A percentile compares a stretch with the other conserved stretches of the same genome.
Evolutionary conservation across 2,329 filamentous ascomycete species (phyloP).

Genomic region (Ophiostoma tasmaniense): DNA sequence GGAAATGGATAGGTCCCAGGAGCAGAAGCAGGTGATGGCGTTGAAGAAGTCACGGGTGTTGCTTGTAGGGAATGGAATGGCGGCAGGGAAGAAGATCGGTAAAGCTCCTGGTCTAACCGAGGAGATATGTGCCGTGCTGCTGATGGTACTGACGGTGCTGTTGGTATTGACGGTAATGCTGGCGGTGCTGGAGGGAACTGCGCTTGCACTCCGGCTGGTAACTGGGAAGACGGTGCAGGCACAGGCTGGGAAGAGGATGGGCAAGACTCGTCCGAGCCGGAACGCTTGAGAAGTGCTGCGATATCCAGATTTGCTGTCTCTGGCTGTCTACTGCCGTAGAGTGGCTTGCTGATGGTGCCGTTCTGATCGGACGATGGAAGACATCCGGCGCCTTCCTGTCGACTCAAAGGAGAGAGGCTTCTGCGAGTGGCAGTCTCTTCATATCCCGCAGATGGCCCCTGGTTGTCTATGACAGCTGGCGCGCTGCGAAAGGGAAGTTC

Average conservation of each 20-base stretch:
- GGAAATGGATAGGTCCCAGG: slow-evolving; percentile 21
- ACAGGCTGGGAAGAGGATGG: slow-evolving; percentile 30
- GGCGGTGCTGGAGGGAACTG: background rate
- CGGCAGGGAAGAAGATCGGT: slow-evolving; percentile 31
- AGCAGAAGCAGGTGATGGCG: slow-evolving; percentile 31
- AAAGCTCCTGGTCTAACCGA: slow-evolving; percentile 24
- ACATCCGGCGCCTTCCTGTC: slow-evolving; percentile 11
- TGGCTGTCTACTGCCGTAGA: slow-evolving; percentile 29
- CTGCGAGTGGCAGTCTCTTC: background rate
- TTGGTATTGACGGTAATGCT: background rate
- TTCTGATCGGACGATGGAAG: background rate
- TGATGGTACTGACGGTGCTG: background rate
- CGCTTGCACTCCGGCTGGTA: background rate
- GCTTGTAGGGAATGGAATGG: slow-evolving; percentile 16
- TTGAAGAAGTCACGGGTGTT: slow-evolving; percentile 18
- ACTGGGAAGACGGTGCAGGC: background rate
- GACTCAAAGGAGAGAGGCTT: background rate
- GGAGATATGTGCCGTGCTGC: background rate
- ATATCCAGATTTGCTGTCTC: slow-evolving; percentile 82
- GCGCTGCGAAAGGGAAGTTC: background rate
- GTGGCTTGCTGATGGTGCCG: slow-evolving; percentile 19
- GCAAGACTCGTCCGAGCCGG: slow-evolving; percentile 64
- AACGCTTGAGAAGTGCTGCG: slow-evolving; percentile 72
- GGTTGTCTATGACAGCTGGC: background rate
- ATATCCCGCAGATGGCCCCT: background rate